Evolutionary conservation across 139 green algal genomes (phyloP), one percentile per base, ranked within the genome.

Genomic region (Diplosphaera chodatii): DNA sequence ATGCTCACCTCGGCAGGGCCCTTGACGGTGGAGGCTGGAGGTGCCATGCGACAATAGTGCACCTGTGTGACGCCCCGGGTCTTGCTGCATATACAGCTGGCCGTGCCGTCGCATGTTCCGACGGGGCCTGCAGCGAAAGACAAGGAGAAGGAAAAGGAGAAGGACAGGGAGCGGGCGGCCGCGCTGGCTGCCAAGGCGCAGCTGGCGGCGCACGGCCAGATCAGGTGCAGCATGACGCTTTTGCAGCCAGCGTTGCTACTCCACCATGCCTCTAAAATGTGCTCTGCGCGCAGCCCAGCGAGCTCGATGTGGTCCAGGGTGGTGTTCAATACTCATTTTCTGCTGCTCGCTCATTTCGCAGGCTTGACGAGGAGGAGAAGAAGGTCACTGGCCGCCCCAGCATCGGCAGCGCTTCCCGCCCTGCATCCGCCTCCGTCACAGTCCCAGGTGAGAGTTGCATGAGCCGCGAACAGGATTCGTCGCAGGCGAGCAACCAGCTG

Each of bases 151-250:
- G 73, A 87, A 37, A 72, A 85, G 64, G 79, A 88, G 64, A 79
- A 79, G 66, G 83, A 89, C 74, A 79, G 85, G 55, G 83, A 92
- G 69, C 79, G 88, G 1, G 89, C 88, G 15, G 86, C 85, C 8
- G 89, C 86, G 1, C 79, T 76, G 28, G 89, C 89, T 15, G 85
- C 83, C 68, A 95, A 94, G 80, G 83, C 81, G 32, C 88, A 95
- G 82, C 84, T 95, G 27, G 86, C 90, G 27, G 89, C 86, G 32
- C 82, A 91, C 72, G 83, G 81, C 40, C 89, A 84, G 66, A 77
- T 73, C 55, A 66, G 63, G 68, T 73, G 55, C n/a, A 25, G 31
- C 41, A 37, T 40, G 3, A 6, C 5, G 8, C 5, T 3, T 63
- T 18, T 65, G 28, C 69, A 32, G 34, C 16, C 28, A n/a, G n/a